Conservation (phyloP, 2,329 filamentous ascomycete genomes). For the Zymoseptoria crescenta region DNA sequence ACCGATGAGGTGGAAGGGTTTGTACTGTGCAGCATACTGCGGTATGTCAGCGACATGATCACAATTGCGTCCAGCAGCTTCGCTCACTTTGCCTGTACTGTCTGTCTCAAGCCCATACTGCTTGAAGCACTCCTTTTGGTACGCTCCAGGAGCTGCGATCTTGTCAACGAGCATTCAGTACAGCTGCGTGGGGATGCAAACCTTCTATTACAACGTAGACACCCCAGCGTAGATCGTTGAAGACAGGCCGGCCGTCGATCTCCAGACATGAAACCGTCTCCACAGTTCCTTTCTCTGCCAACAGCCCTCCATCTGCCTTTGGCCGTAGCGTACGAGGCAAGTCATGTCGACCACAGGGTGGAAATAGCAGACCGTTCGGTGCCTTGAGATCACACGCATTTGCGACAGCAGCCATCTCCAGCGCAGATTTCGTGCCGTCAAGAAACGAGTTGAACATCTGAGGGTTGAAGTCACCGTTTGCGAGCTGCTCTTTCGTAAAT, state of each 20-base stretch:
- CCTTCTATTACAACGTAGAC: constrained; percentile 39
- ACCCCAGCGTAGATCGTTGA: constrained; percentile 37
- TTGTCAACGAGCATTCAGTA: background rate
- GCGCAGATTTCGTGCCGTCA: constrained; percentile 41
- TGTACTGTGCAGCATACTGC: constrained; percentile 39
- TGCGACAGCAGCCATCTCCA: constrained; percentile 43
- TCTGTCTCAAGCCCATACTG: constrained; percentile 42
- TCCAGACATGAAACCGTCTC: constrained; percentile 42
- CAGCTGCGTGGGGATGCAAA: background rate
- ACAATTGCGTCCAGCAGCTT: background rate
- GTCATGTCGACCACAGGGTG: constrained; percentile 39
- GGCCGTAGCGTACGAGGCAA: constrained; percentile 37
- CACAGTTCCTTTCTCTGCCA: constrained; percentile 37
- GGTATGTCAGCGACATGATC: background rate
- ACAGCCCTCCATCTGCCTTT: constrained; percentile 34
- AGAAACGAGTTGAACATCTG: constrained; percentile 46
- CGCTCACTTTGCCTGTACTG: constrained; percentile 25
- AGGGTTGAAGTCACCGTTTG: constrained; percentile 38
- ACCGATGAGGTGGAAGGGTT: constrained; percentile 43
- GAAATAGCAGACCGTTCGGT: constrained; percentile 37
- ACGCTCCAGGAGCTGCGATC: constrained; percentile 32
- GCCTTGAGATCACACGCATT: constrained; percentile 39
- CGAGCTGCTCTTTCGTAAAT: constrained; percentile 39
- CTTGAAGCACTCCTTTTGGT: constrained; percentile 38
- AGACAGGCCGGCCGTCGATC: constrained; percentile 35